Conservation (phyloP, 352 stramenopile species). For the Phytophthora megakarya region DNA sequence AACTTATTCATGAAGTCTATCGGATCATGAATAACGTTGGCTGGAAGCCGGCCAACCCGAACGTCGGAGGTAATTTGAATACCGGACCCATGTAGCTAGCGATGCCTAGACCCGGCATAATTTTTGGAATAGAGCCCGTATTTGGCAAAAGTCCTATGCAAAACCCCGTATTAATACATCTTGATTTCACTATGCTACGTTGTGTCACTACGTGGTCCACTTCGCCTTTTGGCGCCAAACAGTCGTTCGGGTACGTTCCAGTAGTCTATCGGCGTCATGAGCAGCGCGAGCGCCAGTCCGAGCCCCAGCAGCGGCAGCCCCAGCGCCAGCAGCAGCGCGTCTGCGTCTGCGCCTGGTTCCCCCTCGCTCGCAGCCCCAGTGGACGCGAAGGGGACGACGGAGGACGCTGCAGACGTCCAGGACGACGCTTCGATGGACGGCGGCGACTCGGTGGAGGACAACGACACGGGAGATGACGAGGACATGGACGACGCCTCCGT, state of each 20-base stretch:
- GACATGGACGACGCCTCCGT: conserved; percentile 20
- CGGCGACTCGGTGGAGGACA: conserved; percentile 29
- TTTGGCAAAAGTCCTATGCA: too few species aligned
- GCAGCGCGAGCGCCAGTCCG: conserved; percentile 30
- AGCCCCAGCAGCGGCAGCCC: conserved; percentile 11
- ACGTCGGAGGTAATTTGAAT: too few species aligned
- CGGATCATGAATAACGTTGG: too few species aligned
- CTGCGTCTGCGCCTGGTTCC: conserved; percentile 6
- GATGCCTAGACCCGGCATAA: too few species aligned
- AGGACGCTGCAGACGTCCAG: conserved; percentile 19
- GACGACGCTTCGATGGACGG: conserved; percentile 35
- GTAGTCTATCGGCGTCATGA: conserved; percentile 28
- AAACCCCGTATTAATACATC: too few species aligned
- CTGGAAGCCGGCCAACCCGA: too few species aligned
- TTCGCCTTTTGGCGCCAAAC: conserved; percentile 17
- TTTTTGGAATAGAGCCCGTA: too few species aligned
- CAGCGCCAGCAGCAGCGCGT: conserved; percentile 32
- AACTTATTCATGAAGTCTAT: too few species aligned
- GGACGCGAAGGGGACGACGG: conserved; percentile 1
- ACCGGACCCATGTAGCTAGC: too few species aligned
- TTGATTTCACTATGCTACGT: neutral
- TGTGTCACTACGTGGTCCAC: conserved; percentile 4
- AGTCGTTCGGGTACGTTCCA: conserved; percentile 23
- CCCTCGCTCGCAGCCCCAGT: conserved; percentile 11
- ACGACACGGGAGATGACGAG: conserved; percentile 41